Conservation (phyloP, 139 green algal species). For the Coelastrella sp. region DNA sequence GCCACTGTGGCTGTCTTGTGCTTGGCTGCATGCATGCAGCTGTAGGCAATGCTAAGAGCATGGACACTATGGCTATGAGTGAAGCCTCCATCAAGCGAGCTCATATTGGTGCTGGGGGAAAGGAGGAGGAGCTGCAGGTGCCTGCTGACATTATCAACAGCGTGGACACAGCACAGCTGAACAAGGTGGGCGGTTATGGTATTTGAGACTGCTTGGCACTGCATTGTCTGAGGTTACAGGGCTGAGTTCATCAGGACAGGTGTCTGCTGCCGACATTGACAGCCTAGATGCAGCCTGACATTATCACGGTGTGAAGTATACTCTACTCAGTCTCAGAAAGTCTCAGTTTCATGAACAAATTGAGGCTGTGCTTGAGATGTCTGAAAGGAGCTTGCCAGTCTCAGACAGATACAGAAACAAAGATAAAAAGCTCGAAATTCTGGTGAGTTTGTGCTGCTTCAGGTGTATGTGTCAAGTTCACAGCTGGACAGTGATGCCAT, state of each 20-base stretch:
- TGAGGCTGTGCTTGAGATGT: not conserved
- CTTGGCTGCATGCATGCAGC: not conserved
- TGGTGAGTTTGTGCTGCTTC: not conserved
- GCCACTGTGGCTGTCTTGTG: not conserved
- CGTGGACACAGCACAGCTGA: constrained; percentile 65
- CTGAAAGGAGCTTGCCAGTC: not conserved
- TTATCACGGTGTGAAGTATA: too few relatives aligned
- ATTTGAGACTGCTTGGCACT: not conserved
- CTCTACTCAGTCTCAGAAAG: too few relatives aligned
- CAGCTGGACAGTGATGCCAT: constrained; percentile 89
- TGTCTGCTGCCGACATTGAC: too few relatives aligned
- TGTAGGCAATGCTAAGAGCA: constrained; percentile 53
- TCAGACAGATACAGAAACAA: too few relatives aligned
- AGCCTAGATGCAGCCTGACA: too few relatives aligned
- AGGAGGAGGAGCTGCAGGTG: constrained; percentile 41
- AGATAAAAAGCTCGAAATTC: too few relatives aligned
- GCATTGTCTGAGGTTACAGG: too few relatives aligned
- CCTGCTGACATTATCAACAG: constrained; percentile 63
- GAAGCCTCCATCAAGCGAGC: constrained; percentile 55
- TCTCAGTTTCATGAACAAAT: too few relatives aligned
- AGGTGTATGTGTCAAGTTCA: constrained; percentile 38
- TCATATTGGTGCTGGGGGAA: constrained; percentile 43
- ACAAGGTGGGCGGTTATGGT: constrained; percentile 29
- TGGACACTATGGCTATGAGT: constrained; percentile 61
- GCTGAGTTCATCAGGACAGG: too few relatives aligned